A percentile compares a stretch with the other conserved stretches of the same genome.
Evolutionary conservation across 2,329 filamentous ascomycete genomes (phyloP).

Genomic region (Apiospora koreana): DNA sequence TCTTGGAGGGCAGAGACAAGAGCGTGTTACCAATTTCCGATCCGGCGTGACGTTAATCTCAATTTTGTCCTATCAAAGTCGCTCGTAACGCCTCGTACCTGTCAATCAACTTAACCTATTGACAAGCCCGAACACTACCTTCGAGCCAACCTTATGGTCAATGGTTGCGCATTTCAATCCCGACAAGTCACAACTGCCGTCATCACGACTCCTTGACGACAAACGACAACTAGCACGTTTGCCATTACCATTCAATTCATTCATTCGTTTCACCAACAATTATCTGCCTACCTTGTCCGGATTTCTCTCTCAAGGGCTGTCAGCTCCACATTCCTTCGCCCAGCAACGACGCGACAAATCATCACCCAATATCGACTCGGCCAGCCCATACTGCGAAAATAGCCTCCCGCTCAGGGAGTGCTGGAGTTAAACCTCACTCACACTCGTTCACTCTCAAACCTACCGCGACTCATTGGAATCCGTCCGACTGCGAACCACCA

Average conservation of each 20-base stretch:
- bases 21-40: neutral
- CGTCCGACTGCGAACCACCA: neutral
- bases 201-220: neutral
- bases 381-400: neutral
- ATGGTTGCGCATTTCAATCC: neutral
- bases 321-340: neutral
- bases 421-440: neutral
- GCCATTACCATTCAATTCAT: neutral
- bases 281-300: neutral
- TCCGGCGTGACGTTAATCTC: constrained; percentile 13
- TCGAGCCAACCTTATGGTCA: constrained; percentile 1
- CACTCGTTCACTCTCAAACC: neutral
- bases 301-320: neutral
- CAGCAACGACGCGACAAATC: constrained; percentile 7
- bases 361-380: constrained; percentile 1
- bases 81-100: neutral
- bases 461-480: neutral
- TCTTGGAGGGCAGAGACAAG: neutral
- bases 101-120: constrained; percentile 5
- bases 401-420: neutral
- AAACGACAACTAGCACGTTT: neutral
- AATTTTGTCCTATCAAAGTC: neutral
- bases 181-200: neutral
- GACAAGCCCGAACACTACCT: constrained; percentile 3
- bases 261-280: neutral